phyloP scores from a whole-genome alignment of 1,139 yeast species.

The Pichia sp. region DNA sequence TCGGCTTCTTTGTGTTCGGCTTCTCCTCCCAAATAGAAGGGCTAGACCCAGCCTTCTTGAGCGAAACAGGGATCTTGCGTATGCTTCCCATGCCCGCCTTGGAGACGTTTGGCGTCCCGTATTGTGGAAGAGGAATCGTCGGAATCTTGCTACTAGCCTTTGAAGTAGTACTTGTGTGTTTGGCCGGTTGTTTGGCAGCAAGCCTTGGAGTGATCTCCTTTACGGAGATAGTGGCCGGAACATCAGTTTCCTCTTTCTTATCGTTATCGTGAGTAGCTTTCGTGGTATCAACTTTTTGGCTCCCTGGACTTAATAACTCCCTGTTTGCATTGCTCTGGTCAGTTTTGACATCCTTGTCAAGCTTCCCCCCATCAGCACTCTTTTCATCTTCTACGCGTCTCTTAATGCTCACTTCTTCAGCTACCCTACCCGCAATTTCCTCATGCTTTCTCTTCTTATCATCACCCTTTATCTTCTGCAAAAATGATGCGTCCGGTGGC shows the following conservation, averaged over 20 bases:
- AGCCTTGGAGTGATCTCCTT: not conserved
- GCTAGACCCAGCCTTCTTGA: slow-evolving; percentile 2
- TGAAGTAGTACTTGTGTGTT: too few species aligned
- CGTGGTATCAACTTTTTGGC: too few species aligned
- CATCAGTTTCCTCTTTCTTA: not conserved
- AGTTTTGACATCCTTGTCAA: too few species aligned
- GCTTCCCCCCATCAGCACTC: too few species aligned
- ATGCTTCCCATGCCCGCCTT: not conserved
- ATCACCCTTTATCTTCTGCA: slow-evolving; percentile 15
- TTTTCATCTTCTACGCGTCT: not conserved
- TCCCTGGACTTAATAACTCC: too few species aligned
- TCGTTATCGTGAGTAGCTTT: not conserved
- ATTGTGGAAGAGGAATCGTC: slow-evolving; percentile 17
- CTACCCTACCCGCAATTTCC: not conserved
- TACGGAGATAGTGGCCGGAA: not conserved
- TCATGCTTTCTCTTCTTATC: slow-evolving; percentile 16
- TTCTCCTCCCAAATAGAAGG: not conserved
- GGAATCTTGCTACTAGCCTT: not conserved
- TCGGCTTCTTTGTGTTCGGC: not conserved
- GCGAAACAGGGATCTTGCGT: slow-evolving; percentile 7
- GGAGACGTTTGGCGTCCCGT: slow-evolving; percentile 13
- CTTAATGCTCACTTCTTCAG: not conserved
- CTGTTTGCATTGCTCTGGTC: too few species aligned
- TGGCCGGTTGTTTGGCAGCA: too few species aligned
- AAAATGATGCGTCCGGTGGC: slow-evolving; percentile 15